Percentiles rank a stretch among this genome's conserved stretches.
phyloP scores from a whole-genome alignment of 2,329 filamentous ascomycete genomes.

The Nemania sp. region DNA sequence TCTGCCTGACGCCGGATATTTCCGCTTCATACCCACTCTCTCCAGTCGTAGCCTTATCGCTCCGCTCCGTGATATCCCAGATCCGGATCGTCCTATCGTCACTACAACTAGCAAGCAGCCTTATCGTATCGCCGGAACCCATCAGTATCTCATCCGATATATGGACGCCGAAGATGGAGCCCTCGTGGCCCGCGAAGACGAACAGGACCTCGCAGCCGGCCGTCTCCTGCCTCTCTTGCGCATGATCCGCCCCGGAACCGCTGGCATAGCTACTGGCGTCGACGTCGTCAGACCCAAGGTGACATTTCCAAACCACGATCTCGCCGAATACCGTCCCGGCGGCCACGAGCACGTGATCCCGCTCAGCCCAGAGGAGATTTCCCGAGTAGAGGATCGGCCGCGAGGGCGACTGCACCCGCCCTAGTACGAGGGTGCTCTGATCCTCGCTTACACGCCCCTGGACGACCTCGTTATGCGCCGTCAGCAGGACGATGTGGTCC shows the following conservation, averaged over 20 bases:
- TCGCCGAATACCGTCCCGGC: conserved; percentile 95
- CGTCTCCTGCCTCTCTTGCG: background rate
- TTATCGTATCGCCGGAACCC: conserved; percentile 46
- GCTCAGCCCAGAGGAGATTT: conserved; percentile 66
- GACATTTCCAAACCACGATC: conserved; percentile 84
- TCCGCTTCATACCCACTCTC: conserved; percentile 34
- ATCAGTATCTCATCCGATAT: conserved; percentile 65
- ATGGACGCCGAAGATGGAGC: conserved; percentile 88
- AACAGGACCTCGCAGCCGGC: conserved; percentile 51
- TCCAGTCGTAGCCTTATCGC: conserved; percentile 38
- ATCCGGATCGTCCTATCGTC: conserved; percentile 89
- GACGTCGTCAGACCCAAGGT: conserved; percentile 35
- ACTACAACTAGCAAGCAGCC: conserved; percentile 88
- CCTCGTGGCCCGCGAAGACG: conserved; percentile 75
- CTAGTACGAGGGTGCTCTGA: conserved; percentile 45
- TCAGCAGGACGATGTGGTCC: conserved; percentile 65
- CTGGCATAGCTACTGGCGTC: background rate
- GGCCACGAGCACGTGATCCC: conserved; percentile 70
- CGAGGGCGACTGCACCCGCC: conserved; percentile 64
- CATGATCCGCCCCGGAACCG: background rate
- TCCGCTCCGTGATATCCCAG: conserved; percentile 76
- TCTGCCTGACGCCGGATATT: conserved; percentile 54
- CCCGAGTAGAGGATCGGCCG: conserved; percentile 89
- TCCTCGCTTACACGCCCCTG: conserved; percentile 45
- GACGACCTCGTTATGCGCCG: conserved; percentile 84